These are phyloP conservation scores for Myxozyma geophila DNA, from an alignment of 805 yeast genomes.

Conservation along the genomic window DNA sequence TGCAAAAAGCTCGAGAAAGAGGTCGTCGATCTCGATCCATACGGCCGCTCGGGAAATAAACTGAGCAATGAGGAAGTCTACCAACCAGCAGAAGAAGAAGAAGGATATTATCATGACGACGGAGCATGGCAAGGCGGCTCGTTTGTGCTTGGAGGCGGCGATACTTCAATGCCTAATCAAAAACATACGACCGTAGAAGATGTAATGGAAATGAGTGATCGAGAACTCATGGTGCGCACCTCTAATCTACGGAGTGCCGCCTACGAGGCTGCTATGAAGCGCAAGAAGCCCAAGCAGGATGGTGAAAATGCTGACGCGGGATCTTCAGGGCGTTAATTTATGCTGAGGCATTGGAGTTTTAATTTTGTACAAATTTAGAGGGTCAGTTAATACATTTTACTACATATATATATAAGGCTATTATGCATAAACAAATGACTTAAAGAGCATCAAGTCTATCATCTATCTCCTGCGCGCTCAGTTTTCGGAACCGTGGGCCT, in stretches of 20 bases:
- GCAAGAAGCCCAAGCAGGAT: constrained; percentile 3
- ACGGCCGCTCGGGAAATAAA: constrained; percentile 8
- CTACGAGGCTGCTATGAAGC: constrained; percentile 12
- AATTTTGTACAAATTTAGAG: background rate
- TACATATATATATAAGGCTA: background rate
- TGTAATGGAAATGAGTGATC: constrained; percentile 13
- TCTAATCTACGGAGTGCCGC: constrained; percentile 7
- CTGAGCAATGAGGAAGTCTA: constrained; percentile 20
- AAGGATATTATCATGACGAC: constrained; percentile 20
- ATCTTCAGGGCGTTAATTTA: background rate
- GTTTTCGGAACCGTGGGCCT: constrained; percentile 89
- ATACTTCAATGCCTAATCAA: background rate
- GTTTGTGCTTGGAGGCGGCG: constrained; percentile 33
- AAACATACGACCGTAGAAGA: constrained; percentile 10
- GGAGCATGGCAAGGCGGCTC: constrained; percentile 35
- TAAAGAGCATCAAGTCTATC: constrained; percentile 91
- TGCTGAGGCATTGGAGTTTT: background rate
- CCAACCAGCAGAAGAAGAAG: constrained; percentile 17
- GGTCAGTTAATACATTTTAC: background rate
- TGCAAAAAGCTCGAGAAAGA: constrained; percentile 45
- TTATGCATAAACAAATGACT: background rate
- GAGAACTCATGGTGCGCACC: constrained; percentile 27
- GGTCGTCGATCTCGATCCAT: constrained; percentile 37
- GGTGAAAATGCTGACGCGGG: background rate
- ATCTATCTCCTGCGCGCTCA: constrained; percentile 88